phyloP scores from a whole-genome alignment of 345 rosid species.

The Populus simonii region DNA sequence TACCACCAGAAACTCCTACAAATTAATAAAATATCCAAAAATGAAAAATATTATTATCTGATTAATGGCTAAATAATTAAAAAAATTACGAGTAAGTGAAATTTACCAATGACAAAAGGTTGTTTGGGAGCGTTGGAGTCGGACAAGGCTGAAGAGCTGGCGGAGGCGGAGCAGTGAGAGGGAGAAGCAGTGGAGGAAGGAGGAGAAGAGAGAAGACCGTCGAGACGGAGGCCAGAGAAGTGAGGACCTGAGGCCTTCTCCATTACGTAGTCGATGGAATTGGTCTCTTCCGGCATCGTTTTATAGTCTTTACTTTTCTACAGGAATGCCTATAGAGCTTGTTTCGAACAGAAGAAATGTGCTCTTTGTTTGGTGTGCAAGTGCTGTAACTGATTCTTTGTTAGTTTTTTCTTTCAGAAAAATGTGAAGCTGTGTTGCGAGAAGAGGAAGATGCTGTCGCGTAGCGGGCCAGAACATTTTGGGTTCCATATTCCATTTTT shows the following conservation, averaged over 20 bases:
- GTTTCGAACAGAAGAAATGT: not conserved
- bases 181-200: slow-evolving; percentile 43
- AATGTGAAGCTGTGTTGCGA: not conserved
- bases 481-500: not conserved
- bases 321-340: not conserved
- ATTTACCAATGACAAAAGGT: slow-evolving; percentile 87
- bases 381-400: not conserved
- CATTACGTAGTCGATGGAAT: slow-evolving; percentile 76
- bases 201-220: slow-evolving; percentile 63
- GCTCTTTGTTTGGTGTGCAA: not conserved
- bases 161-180: slow-evolving; percentile 12
- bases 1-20: slow-evolving; percentile 96
- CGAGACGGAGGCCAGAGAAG: slow-evolving; percentile 95
- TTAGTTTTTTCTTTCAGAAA: not conserved
- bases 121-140: slow-evolving; percentile 46
- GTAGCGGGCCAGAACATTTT: not conserved
- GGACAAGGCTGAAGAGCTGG: slow-evolving; percentile 16
- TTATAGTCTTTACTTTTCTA: not conserved
- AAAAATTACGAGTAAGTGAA: not conserved
- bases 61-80: not conserved
- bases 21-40: not conserved
- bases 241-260: slow-evolving; percentile 97
- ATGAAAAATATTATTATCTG: not conserved
- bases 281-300: slow-evolving; percentile 53
- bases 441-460: not conserved